Evolutionary conservation across 2,329 filamentous ascomycete genomes (phyloP).

Genomic region (Colletotrichum sp.): DNA sequence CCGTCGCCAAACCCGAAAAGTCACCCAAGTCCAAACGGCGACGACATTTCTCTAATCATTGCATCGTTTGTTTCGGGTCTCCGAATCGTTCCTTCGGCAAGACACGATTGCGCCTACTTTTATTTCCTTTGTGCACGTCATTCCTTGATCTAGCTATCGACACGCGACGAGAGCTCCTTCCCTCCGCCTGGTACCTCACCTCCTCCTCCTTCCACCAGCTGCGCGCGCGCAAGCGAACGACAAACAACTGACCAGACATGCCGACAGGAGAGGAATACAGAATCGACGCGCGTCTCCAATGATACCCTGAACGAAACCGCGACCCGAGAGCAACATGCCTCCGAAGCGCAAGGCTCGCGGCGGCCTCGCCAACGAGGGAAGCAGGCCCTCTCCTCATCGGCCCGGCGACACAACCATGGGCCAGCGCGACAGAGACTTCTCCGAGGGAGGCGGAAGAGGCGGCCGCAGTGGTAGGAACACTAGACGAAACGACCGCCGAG

Average conservation of each 20-base stretch:
- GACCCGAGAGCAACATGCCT: constrained; percentile 48
- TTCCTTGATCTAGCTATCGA: not conserved
- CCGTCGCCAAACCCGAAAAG: not conserved
- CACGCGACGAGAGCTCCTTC: constrained; percentile 20
- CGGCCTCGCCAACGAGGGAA: constrained; percentile 51
- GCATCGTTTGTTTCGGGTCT: not conserved
- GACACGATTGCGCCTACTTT: not conserved
- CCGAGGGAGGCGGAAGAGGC: constrained; percentile 49
- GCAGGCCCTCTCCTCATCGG: constrained; percentile 66
- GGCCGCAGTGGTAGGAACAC: constrained; percentile 49
- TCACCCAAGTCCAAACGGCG: not conserved
- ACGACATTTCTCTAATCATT: not conserved
- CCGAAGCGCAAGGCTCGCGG: constrained; percentile 66
- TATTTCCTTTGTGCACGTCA: constrained; percentile 2
- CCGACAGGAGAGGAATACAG: not conserved
- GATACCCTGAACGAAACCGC: constrained; percentile 23
- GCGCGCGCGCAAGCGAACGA: not conserved
- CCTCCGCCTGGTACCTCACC: not conserved
- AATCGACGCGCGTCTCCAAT: constrained; percentile 1
- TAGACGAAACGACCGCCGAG: constrained; percentile 55
- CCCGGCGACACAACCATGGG: constrained; percentile 60
- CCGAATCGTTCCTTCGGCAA: not conserved
- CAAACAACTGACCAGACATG: not conserved
- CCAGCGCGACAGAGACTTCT: constrained; percentile 61
- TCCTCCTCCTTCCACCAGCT: not conserved